Conservation (phyloP, 1,284 basidiomycete genomes). For the Moniliophthora roreri region DNA sequence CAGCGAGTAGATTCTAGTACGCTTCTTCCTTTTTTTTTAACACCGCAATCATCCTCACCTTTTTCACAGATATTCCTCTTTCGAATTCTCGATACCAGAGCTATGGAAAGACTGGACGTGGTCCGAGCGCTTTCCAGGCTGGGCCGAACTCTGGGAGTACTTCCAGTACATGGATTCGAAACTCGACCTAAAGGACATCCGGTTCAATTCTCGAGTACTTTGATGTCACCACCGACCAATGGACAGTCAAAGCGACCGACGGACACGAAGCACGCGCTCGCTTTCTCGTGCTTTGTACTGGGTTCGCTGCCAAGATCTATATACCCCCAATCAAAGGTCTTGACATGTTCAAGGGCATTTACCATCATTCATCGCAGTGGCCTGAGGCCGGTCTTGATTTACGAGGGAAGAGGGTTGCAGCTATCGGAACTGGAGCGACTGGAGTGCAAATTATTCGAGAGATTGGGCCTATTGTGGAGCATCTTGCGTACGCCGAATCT, state of each 20-base stretch:
- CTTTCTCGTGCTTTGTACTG: slow-evolving; percentile 23
- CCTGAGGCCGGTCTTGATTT: slow-evolving; percentile 22
- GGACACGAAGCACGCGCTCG: slow-evolving; percentile 16
- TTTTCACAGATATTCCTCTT: slow-evolving; percentile 4
- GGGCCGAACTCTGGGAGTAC: slow-evolving; percentile 22
- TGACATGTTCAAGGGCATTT: slow-evolving; percentile 22
- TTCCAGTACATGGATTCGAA: slow-evolving; percentile 23
- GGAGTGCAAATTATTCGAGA: slow-evolving; percentile 26
- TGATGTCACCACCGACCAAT: slow-evolving; percentile 19
- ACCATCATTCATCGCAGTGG: slow-evolving; percentile 24
- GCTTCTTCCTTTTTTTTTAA: neutral
- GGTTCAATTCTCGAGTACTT: slow-evolving; percentile 25
- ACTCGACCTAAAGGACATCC: slow-evolving; percentile 24
- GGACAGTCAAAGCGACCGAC: slow-evolving; percentile 21
- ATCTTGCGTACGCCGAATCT: slow-evolving; percentile 25
- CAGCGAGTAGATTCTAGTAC: neutral
- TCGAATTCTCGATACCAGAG: slow-evolving; percentile 8
- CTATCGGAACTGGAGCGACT: slow-evolving; percentile 26
- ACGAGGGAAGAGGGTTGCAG: slow-evolving; percentile 21
- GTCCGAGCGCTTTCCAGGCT: slow-evolving; percentile 17
- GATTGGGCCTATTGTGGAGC: slow-evolving; percentile 16
- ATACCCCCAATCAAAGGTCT: slow-evolving; percentile 20
- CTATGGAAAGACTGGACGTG: slow-evolving; percentile 12
- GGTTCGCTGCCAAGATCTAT: slow-evolving; percentile 22
- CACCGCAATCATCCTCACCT: neutral